Base-by-base conservation (phyloP, 768 basidiomycete species). In the Pleurotus sapidus region DNA sequence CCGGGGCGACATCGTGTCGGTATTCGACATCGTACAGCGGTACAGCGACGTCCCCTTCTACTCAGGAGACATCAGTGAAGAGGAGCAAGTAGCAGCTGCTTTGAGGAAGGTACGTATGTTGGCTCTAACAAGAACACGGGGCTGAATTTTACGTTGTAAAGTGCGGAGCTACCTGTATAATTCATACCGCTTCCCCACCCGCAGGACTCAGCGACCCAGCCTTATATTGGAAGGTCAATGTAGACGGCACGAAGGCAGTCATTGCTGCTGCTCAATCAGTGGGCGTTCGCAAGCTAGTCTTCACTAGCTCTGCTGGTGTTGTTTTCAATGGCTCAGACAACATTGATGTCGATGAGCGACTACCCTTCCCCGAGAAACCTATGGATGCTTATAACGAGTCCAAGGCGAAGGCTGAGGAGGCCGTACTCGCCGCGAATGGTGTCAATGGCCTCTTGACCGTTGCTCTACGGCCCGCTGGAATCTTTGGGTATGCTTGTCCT, bases 371-470 rank as follows among this genome's bases (percentile, higher is more conserved):
- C 0, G 80, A 81, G 42, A 82, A 83, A 38, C 84, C 87, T 3
- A 78, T 94, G 70, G 95, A 98, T 69, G 88, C 90, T 0, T 99
- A 99, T 73, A 98, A 95, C 67, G 89, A 90, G 58, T 93, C 95
- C 11, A 99, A 99, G 72, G 91, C 89, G 11, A 82, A 89, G 68
- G 95, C 90, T 0, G 96, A 98, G 70, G 77, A 81, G 37, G 75
- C 90, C 38, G 88, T 98, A 6, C 75, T 99, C 2, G 84, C 78
- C 25, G 91, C 97, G 12, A 99, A 98, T 64, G 92, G 90, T 3
- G 84, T 88, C 64, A 83, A 82, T 18, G 93, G 91, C 12, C 77
- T 98, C 5, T 71, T 91, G 60, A 98, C 97, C 1, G 93, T 95
- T 46, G 91, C 95, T 12, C 73, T 98, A 43, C 78, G 97, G 39